Percentiles rank a stretch among this genome's conserved stretches.
These are phyloP conservation scores for Backusella sp. DNA, from an alignment of 192 early-diverging fungal species.

Conservation along the genomic window DNA sequence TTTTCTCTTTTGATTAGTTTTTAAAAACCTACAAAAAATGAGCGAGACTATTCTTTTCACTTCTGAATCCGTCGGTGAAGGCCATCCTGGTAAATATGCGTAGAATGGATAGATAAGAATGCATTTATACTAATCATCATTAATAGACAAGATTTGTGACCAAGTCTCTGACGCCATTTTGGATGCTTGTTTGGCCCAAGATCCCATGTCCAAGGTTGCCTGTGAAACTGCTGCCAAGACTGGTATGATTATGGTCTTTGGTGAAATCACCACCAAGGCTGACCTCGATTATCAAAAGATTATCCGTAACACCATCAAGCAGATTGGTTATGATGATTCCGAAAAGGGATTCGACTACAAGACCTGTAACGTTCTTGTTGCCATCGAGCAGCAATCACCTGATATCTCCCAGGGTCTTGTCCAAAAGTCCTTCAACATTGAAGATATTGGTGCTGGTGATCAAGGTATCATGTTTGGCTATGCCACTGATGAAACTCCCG, in stretches of 20 bases:
- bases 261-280: conserved; percentile 99
- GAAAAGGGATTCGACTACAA: conserved; percentile 99
- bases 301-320: conserved; percentile 97
- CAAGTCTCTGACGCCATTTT: conserved; percentile 99
- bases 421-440: conserved; percentile 86
- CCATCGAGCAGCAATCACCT: conserved; percentile 99
- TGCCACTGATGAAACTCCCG: conserved; percentile 98
- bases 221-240: conserved; percentile 99
- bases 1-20: background rate
- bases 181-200: conserved; percentile 92
- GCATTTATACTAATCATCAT: background rate
- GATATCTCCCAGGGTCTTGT: conserved; percentile 98
- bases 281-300: conserved; percentile 99
- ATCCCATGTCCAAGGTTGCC: conserved; percentile 97
- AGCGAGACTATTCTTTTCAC: conserved; percentile 97
- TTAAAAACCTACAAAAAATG: conserved; percentile 15
- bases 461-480: conserved; percentile 96
- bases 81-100: conserved; percentile 80
- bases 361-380: conserved; percentile 99
- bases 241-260: conserved; percentile 99
- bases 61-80: conserved; percentile 99
- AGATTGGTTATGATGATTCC: conserved; percentile 99
- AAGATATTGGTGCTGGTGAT: conserved; percentile 99
- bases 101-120: background rate
- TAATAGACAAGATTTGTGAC: conserved; percentile 98